Evolutionary conservation across 768 basidiomycete genomes (phyloP).

Genomic region (Suillus alpinus): DNA sequence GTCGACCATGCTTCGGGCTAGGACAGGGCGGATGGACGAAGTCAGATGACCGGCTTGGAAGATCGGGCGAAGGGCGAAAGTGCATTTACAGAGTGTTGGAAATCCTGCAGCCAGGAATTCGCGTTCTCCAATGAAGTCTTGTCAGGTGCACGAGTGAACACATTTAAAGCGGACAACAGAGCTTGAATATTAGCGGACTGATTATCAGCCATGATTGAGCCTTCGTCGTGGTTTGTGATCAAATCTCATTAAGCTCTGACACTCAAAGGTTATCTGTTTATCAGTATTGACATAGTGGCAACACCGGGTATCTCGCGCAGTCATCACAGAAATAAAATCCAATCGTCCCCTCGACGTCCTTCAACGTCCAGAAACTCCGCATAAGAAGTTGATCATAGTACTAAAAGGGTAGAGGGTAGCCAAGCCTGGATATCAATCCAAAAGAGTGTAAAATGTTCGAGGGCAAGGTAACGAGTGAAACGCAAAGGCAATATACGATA

Average conservation of each 20-base stretch:
- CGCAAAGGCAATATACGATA: constrained; percentile 42
- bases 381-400: constrained; percentile 42
- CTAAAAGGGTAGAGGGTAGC: constrained; percentile 47
- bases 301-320: constrained; percentile 32
- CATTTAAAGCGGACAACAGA: constrained; percentile 72
- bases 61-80: constrained; percentile 62
- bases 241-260: not conserved
- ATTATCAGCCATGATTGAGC: constrained; percentile 43
- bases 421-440: constrained; percentile 51
- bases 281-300: constrained; percentile 33
- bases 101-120: constrained; percentile 95
- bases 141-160: constrained; percentile 81
- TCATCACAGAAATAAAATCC: constrained; percentile 16
- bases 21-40: constrained; percentile 54
- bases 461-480: constrained; percentile 28
- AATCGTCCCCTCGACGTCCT: constrained; percentile 24
- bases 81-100: constrained; percentile 97
- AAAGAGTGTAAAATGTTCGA: constrained; percentile 59
- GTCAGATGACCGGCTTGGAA: constrained; percentile 67
- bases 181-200: constrained; percentile 51
- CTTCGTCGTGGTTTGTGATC: constrained; percentile 1
- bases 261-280: constrained; percentile 25
- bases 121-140: constrained; percentile 79
- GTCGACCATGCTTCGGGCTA: constrained; percentile 97
- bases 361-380: constrained; percentile 22